Evolutionary conservation across 2,329 filamentous ascomycete genomes (phyloP).

Genomic region (Rosellinia necatrix): DNA sequence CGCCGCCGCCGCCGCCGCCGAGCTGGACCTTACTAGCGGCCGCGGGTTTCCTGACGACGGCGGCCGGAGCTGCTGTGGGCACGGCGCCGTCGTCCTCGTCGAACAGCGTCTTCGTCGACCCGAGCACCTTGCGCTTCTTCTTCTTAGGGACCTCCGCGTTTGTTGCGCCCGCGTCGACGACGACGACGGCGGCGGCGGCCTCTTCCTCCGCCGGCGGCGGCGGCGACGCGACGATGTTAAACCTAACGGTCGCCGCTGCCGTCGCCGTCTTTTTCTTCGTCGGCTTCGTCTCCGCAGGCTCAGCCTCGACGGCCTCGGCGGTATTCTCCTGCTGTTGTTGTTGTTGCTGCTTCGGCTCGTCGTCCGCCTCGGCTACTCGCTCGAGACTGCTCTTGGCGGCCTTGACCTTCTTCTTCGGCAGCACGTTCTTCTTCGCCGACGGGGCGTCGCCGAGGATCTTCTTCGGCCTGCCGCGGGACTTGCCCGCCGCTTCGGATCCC

Average conservation of each 20-base stretch:
- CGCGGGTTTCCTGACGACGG: neutral
- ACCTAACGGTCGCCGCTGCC: conserved; percentile 41
- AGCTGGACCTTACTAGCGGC: conserved; percentile 35
- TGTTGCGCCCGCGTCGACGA: no score
- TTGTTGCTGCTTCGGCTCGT: conserved; percentile 42
- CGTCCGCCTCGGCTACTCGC: conserved; percentile 37
- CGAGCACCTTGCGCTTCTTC: conserved; percentile 76
- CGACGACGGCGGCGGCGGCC: no score
- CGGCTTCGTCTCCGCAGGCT: conserved; percentile 36
- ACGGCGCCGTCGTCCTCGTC: conserved; percentile 68
- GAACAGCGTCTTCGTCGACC: conserved; percentile 70
- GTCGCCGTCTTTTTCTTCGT: conserved; percentile 38
- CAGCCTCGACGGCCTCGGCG: conserved; percentile 30
- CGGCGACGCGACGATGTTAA: conserved; percentile 36
- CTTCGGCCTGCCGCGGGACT: conserved; percentile 53
- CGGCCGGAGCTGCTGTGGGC: conserved; percentile 43
- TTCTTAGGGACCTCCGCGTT: conserved; percentile 53
- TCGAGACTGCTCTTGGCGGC: conserved; percentile 41
- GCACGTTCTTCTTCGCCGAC: conserved; percentile 51
- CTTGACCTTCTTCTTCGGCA: conserved; percentile 40
- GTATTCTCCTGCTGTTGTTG: conserved; percentile 15
- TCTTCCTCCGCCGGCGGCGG: no score
- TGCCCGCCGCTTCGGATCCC: conserved; percentile 40
- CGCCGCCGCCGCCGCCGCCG: neutral
- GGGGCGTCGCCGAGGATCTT: conserved; percentile 53